Evolutionary conservation across 768 basidiomycete genomes (phyloP).

Genomic region (Tulasnella sp.): DNA sequence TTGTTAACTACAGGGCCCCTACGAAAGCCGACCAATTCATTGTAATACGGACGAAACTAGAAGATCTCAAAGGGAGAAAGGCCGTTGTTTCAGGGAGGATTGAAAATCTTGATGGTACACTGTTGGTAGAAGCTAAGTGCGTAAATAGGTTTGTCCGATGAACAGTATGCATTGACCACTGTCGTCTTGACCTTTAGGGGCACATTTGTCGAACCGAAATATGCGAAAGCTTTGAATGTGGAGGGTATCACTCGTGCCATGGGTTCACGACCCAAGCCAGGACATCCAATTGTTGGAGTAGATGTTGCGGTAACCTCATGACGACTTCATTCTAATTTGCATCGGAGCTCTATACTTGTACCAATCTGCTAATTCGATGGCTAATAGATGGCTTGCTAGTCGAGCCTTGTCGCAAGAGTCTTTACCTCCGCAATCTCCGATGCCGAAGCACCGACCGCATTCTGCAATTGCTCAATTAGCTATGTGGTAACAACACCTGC

Average conservation of each 20-base stretch:
- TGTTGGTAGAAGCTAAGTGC: conserved; percentile 72
- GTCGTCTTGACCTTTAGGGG: conserved; percentile 32
- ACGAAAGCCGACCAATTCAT: conserved; percentile 87
- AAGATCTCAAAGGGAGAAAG: conserved; percentile 66
- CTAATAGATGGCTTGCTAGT: too few species aligned
- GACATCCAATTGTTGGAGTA: conserved; percentile 7
- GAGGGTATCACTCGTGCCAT: not conserved
- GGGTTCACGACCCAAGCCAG: not conserved
- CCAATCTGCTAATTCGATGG: too few species aligned
- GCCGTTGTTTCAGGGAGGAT: conserved; percentile 53
- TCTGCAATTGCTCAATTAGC: too few species aligned
- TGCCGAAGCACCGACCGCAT: too few species aligned
- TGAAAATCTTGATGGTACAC: conserved; percentile 67
- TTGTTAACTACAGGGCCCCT: conserved; percentile 72
- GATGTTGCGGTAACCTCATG: conserved; percentile 12
- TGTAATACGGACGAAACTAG: conserved; percentile 57
- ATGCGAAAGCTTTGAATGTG: conserved; percentile 60
- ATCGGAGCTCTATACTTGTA: too few species aligned
- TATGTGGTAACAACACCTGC: too few species aligned
- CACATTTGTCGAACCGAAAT: conserved; percentile 78
- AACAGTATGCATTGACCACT: not conserved
- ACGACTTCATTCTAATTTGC: too few species aligned
- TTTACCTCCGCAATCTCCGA: too few species aligned
- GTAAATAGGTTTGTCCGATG: conserved; percentile 23
- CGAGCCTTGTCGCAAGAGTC: too few species aligned